These are phyloP conservation scores for Lactarius hatsudake DNA, from an alignment of 768 basidiomycete species.

Conservation along the genomic window DNA sequence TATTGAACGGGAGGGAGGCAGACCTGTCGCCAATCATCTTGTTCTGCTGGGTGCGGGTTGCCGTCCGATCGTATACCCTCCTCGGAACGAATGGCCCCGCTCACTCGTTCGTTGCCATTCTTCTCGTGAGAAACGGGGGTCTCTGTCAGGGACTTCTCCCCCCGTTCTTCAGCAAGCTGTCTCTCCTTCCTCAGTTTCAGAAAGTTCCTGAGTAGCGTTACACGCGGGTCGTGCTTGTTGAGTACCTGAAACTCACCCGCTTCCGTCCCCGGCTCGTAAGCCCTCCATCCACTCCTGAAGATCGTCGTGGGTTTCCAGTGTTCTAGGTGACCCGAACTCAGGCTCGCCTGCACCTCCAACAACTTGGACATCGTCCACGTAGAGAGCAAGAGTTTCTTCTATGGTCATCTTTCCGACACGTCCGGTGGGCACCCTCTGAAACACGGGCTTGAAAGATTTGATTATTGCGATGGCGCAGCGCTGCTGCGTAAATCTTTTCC, in stretches of 20 bases:
- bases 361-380: conserved; percentile 44
- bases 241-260: conserved; percentile 47
- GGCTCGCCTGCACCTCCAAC: conserved; percentile 47
- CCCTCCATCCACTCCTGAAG: conserved; percentile 54
- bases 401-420: conserved; percentile 40
- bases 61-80: background rate
- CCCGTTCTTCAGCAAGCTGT: conserved; percentile 10
- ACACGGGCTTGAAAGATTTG: conserved; percentile 49
- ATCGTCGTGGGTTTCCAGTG: conserved; percentile 40
- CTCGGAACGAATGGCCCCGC: background rate
- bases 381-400: conserved; percentile 47
- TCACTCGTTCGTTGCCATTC: too few species aligned
- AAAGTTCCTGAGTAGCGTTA: conserved; percentile 37
- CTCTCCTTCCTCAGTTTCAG: conserved; percentile 46
- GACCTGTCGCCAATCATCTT: conserved; percentile 19
- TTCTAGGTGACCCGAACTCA: conserved; percentile 50
- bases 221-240: conserved; percentile 6
- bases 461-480: conserved; percentile 49
- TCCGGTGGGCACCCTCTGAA: conserved; percentile 50
- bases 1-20: background rate
- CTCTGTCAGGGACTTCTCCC: conserved; percentile 11
- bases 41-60: conserved; percentile 3
- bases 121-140: background rate
- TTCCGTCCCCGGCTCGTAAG: conserved; percentile 55
- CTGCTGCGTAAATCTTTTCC: conserved; percentile 41